Base-by-base conservation (phyloP, 2,329 filamentous ascomycete genomes). In the Fusarium albidum region DNA sequence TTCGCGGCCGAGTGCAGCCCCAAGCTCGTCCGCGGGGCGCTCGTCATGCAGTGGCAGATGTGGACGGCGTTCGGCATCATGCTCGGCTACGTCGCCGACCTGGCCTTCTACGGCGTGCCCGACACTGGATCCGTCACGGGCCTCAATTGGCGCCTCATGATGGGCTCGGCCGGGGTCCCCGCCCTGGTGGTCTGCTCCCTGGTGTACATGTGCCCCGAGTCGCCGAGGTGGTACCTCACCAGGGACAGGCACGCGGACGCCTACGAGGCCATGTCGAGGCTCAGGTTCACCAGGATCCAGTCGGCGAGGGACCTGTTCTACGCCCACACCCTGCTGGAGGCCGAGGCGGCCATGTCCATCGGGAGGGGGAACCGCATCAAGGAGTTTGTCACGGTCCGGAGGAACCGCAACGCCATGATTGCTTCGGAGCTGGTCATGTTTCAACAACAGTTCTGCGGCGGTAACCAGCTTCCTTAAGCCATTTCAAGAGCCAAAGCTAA, bases 21-120 rank as follows among this genome's bases (percentile, higher is more conserved):
- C 0, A 83, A 87, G 3, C 68, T 76, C 5, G 84, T 91, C 43
- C 82, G 88, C 59, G 88, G 89, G 59, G 88, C 86, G 12, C 77
- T 93, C 6, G 88, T 92, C 57, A 93, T 93, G 89, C 86, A 85
- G 59, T 92, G 89, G 89, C 79, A 71, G 43, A 73, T 79, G 71
- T 79, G 77, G 76, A 79, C 76, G 0, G 77, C 77, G 1, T 82
- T 83, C 41, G 79, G 81, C 4, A 83, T 84, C 55, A 78, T 83
- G 74, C 61, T 79, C 9, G 82, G 82, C n/a, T 82, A 78, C 65
- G 75, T 73, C 26, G 79, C 74, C 39, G 79, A 81, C 80, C 62
- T 78, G 80, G 59, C 81, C 75, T 51, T 82, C 79, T 57, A 81
- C 59, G 74, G 82, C 38, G 76, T 75, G n/a, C 73, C 75, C 25